Base-by-base conservation (phyloP, 2,329 filamentous ascomycete genomes). In the Colletotrichum limetticola region DNA sequence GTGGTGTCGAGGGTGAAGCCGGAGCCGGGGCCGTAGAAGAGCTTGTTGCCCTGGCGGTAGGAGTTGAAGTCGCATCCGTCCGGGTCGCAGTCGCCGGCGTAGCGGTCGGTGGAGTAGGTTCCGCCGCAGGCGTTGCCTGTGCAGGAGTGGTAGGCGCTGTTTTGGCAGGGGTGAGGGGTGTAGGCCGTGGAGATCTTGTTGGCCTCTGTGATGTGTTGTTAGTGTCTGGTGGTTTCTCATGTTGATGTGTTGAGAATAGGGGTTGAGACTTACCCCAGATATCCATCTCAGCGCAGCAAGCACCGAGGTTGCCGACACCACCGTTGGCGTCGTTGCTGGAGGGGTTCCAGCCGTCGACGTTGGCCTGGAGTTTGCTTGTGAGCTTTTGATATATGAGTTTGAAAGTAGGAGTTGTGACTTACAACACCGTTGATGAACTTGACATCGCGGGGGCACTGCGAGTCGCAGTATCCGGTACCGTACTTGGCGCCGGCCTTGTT, bases 41-140 rank as follows among this genome's bases (percentile, higher is more conserved):
- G 83, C 72, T 84, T 84, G 82, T 91, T 87, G 74, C 91, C 92
- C 85, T 90, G 86, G 79, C 91, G 91, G 88, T 89, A 93, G 52
- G 87, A 80, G 87, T 93, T 92, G 87, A 91, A 93, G 80, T 93
- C 91, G 78, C 92, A 93, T 53, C 91, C 91, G 78, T 92, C 91
- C 74, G 90, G 89, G 80, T 93, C 92, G 80, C 92, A 93, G 71
- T 88, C 82, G 66, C 91, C 91, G 30, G 78, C 83, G 79, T 93
- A 93, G 74, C 91, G 90, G 76, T 86, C 82, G 62, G 76, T 66
- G 65, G 82, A 84, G 78, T 87, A 89, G 46, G 87, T 86, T 71
- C 87, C 90, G 71, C 89, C 89, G 76, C 89, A 91, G 6, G 72
- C 71, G 74, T 88, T 81, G 24, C 85, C 85, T 0, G 79, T 79